phyloP scores from a whole-genome alignment of 352 stramenopile genomes.

The Phytophthora fragariae region DNA sequence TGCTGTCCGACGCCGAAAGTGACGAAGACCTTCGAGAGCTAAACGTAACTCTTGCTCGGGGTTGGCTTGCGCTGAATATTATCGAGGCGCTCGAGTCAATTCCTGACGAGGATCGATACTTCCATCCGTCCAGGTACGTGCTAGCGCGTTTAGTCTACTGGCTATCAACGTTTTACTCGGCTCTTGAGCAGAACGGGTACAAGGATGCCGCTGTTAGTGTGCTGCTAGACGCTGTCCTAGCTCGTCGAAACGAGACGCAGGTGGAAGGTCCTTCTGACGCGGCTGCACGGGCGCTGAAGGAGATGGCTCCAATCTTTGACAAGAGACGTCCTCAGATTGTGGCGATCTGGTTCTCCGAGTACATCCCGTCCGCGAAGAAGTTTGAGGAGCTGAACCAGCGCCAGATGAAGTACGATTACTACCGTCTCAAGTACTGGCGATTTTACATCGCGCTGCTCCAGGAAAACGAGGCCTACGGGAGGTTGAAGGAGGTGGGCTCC shows the following conservation, averaged over 20 bases:
- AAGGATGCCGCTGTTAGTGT: slow-evolving; percentile 18
- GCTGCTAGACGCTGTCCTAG: slow-evolving; percentile 36
- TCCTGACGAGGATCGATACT: slow-evolving; percentile 83
- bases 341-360: slow-evolving; percentile 80
- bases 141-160: slow-evolving; percentile 67
- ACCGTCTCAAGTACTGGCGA: slow-evolving; percentile 80
- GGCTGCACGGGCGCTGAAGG: slow-evolving; percentile 54
- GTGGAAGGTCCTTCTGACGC: slow-evolving; percentile 36
- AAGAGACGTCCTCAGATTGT: slow-evolving; percentile 71
- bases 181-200: slow-evolving; percentile 19
- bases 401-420: slow-evolving; percentile 82
- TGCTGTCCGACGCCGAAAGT: slow-evolving; percentile 39
- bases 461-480: slow-evolving; percentile 59
- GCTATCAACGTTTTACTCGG: slow-evolving; percentile 45
- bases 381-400: slow-evolving; percentile 86
- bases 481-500: slow-evolving; percentile 70
- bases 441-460: slow-evolving; percentile 69
- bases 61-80: slow-evolving; percentile 70
- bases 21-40: slow-evolving; percentile 21
- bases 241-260: slow-evolving; percentile 27
- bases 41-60: slow-evolving; percentile 34
- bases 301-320: slow-evolving; percentile 70
- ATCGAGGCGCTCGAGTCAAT: slow-evolving; percentile 80
- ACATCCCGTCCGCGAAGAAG: slow-evolving; percentile 72
- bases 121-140: slow-evolving; percentile 73